These are phyloP conservation scores for Calonectria multiphialidica DNA, from an alignment of 2,329 filamentous ascomycete genomes.

Conservation along the genomic window DNA sequence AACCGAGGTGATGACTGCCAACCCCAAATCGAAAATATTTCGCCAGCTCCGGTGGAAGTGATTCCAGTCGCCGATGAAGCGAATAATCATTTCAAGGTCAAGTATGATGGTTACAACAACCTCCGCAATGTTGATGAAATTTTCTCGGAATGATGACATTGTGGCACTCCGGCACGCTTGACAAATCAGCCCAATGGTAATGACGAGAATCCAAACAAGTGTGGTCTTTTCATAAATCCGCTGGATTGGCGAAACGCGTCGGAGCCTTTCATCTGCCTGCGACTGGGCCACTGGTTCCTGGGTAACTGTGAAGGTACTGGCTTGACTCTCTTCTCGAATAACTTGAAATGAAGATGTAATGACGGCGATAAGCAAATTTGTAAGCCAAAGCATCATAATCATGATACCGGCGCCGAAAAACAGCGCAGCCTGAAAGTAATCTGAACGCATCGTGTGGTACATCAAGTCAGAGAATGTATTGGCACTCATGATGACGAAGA, in stretches of 20 bases:
- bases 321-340: slow-evolving; percentile 94
- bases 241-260: slow-evolving; percentile 68
- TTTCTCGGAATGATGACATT: slow-evolving; percentile 73
- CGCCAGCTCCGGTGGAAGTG: slow-evolving; percentile 79
- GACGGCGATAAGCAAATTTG: slow-evolving; percentile 93
- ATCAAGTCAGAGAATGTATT: slow-evolving; percentile 97
- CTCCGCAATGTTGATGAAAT: slow-evolving; percentile 80
- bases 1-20: slow-evolving; percentile 85
- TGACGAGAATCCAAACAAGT: slow-evolving; percentile 84
- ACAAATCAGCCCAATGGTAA: slow-evolving; percentile 82
- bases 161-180: slow-evolving; percentile 82
- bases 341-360: slow-evolving; percentile 99
- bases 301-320: slow-evolving; percentile 90
- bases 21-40: slow-evolving; percentile 83
- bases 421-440: slow-evolving; percentile 87
- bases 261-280: slow-evolving; percentile 52
- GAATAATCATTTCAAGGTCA: slow-evolving; percentile 83
- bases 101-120: slow-evolving; percentile 82
- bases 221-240: slow-evolving; percentile 79
- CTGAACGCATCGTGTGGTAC: slow-evolving; percentile 92
- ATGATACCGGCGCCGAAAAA: slow-evolving; percentile 83
- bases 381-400: slow-evolving; percentile 95
- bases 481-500: slow-evolving; percentile 98
- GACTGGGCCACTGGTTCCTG: slow-evolving; percentile 60
- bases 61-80: slow-evolving; percentile 84